Evolutionary conservation across 2,329 filamentous ascomycete species (phyloP), one percentile per base, ranked within the genome.

Genomic region (Dactylellina sp.): DNA sequence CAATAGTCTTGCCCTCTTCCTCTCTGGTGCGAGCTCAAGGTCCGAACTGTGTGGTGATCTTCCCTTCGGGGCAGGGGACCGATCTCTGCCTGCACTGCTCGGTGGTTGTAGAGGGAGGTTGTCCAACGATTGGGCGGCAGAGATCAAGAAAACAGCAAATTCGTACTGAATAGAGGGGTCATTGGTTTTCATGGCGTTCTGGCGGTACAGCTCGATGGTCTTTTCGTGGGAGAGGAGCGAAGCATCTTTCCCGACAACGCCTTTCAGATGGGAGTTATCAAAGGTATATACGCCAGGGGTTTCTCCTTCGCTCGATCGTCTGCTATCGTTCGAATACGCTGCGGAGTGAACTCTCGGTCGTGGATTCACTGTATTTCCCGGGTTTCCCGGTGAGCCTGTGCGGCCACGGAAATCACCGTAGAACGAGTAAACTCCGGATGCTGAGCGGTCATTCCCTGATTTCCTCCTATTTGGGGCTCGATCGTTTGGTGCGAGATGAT

Each of bases 141-240:
- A 91, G 77, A 98, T 90, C 84, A 99, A 88, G 81, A 96, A 97
- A 39, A 98, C 87, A 1, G 95, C 95, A 82, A 99, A 98, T 28
- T 96, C 95, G 81, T 98, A 98, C 81, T 97, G 93, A 35, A 96
- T 91, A 2, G 91, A 89, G 14, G 89, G 86, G 81, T 97, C 93
- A 75, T 91, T 95, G 1, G 95, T 96, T 84, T 99, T 99, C 83
- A 97, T 98, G 70, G 97, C 92, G 79, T 98, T 99, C 63, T 90
- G 89, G 47, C 94, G 88, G 81, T 99, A 99, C 94, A 98, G 97
- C 63, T 98, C 93, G 53, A 99, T 86, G 1, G 95, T 99, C 82
- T 98, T 93, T 80, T 94, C 91, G 35, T 92, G 90, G 79, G 92
- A 93, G 28, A 99, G 86, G 11, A 99, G 85, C 18, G 93, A 97